A percentile compares a stretch with the other conserved stretches of the same genome.
phyloP scores from a whole-genome alignment of 805 yeast genomes.

The Cyberlindnera sargentensis region DNA sequence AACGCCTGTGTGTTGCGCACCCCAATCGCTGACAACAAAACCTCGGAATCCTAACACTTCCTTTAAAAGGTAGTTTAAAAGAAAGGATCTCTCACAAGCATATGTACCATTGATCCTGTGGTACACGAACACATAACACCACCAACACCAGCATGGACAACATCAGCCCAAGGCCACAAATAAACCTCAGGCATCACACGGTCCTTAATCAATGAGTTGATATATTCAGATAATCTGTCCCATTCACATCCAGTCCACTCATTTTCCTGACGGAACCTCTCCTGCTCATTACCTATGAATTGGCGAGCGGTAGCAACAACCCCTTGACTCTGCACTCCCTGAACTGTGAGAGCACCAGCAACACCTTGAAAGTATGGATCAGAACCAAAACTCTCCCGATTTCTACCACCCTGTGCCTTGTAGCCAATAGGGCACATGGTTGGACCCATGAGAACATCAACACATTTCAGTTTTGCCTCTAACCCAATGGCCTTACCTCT shows the following conservation, averaged over 20 bases:
- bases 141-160: conserved; percentile 52
- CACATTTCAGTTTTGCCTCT: conserved; percentile 49
- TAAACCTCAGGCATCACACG: conserved; percentile 55
- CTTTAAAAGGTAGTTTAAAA: conserved; percentile 47
- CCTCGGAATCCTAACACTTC: conserved; percentile 63
- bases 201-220: conserved; percentile 52
- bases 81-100: conserved; percentile 52
- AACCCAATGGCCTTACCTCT: conserved; percentile 52
- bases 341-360: conserved; percentile 43
- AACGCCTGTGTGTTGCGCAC: conserved; percentile 55
- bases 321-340: conserved; percentile 52
- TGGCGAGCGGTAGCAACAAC: conserved; percentile 53
- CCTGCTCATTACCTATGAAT: conserved; percentile 57
- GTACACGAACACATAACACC: conserved; percentile 55
- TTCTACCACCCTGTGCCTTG: conserved; percentile 57
- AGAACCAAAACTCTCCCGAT: conserved; percentile 58
- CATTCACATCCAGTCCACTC: conserved; percentile 43
- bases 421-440: conserved; percentile 53
- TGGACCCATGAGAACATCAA: conserved; percentile 50
- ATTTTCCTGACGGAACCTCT: conserved; percentile 46
- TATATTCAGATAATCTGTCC: conserved; percentile 35
- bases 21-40: conserved; percentile 61
- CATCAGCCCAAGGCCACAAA: conserved; percentile 63
- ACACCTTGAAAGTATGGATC: conserved; percentile 57
- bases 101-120: conserved; percentile 47